Evolutionary conservation across 345 rosid species (phyloP).

Genomic region (Anacardium occidentale): DNA sequence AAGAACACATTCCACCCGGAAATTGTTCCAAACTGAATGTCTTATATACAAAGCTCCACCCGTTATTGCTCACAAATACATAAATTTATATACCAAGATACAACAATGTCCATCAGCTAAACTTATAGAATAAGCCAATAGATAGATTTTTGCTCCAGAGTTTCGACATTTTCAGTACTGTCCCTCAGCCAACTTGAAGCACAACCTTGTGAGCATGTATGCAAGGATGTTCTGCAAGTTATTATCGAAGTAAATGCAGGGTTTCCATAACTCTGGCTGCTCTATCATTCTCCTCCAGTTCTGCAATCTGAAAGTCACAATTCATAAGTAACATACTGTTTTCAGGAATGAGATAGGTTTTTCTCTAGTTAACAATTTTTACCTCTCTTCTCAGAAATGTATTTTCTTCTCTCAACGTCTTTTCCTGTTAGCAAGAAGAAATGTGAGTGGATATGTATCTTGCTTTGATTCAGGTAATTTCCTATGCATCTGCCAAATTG

Average conservation of each 20-base stretch:
- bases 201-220: background rate
- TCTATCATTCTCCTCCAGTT: background rate
- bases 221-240: background rate
- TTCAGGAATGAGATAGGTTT: background rate
- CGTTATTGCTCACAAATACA: background rate
- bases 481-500: background rate
- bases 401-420: conserved; percentile 35
- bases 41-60: background rate
- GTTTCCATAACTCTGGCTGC: conserved; percentile 12
- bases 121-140: background rate
- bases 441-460: background rate
- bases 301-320: conserved; percentile 26
- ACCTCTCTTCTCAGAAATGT: conserved; percentile 36
- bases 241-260: conserved; percentile 18
- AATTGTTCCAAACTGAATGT: background rate
- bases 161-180: background rate
- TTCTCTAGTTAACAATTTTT: background rate
- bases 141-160: background rate
- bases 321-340: background rate
- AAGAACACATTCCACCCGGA: background rate
- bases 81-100: background rate
- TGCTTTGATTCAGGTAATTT: background rate
- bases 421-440: conserved; percentile 27
- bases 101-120: background rate
- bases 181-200: background rate